Base-by-base conservation (phyloP, 306 rosid genomes). In the apple (Malus domestica) region DNA sequence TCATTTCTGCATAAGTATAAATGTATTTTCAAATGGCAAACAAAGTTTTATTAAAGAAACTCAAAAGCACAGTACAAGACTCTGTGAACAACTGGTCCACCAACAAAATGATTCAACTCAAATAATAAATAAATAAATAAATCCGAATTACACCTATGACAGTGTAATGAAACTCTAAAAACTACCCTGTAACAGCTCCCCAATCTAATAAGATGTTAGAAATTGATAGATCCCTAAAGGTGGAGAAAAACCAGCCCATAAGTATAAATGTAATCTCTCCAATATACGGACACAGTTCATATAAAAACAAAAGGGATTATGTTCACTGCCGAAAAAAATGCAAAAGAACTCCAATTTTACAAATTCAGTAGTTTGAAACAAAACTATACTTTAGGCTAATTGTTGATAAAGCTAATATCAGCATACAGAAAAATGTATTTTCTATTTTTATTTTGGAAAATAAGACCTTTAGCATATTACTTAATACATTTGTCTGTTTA, bases 251-350 rank as follows among this genome's bases (percentile, higher is more conserved):
- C 10, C 15, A 61, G 38, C 67, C 38, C 4, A 68, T 85, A 80
- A 67, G 54, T 6, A n/a, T 57, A 72, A 71, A 61, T 73, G 42
- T 68, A 40, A 67, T 69, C 63, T 32, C 70, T 61, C 49, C 18
- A 42, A 71, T 23, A 69, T 68, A 65, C 44, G 23, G 78, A 44
- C 38, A 78, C 70, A 67, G 67, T 35, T 85, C 74, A 64, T 69
- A 58, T 45, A 68, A 55, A 70, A 49, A 10, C 32, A 29, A 22
- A 32, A 54, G 10, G n/a, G 59, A 19, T 54, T 33, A 23, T 30
- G 23, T 74, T 29, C 19, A n/a, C 66, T 23, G 38, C 23, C 6
- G 11, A 52, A 60, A 2, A 51, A 51, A 45, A 76, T 35, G 68
- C 10, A 44, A 29, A 72, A 27, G 54, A 45, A 76, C 57, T 19